Evolutionary conservation across 2,329 filamentous ascomycete genomes (phyloP).

Genomic region (Sporothrix brunneoviolacea): DNA sequence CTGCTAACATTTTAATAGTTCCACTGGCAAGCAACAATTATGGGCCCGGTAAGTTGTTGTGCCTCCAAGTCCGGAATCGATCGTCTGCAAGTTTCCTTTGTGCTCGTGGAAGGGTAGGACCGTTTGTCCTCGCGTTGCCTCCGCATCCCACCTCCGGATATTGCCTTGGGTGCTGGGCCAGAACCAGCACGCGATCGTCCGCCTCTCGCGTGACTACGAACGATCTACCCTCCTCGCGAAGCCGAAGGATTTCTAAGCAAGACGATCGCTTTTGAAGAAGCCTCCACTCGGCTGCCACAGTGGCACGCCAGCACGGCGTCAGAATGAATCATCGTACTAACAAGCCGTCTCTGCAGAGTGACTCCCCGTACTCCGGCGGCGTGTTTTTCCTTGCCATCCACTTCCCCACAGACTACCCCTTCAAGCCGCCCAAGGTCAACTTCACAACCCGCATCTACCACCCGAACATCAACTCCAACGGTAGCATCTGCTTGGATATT

Average conservation of each 20-base stretch:
- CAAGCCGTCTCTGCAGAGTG: conserved; percentile 52
- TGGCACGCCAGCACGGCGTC: no score
- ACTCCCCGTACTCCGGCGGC: conserved; percentile 95
- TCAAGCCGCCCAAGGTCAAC: conserved; percentile 99
- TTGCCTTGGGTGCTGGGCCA: no score
- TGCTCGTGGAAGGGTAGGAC: neutral
- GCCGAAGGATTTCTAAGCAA: no score
- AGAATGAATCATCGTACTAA: conserved; percentile 23
- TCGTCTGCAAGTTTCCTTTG: neutral
- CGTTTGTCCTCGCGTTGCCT: neutral
- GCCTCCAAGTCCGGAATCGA: neutral
- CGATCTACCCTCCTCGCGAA: no score
- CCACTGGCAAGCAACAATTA: conserved; percentile 99
- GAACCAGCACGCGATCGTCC: neutral
- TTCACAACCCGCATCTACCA: conserved; percentile 99
- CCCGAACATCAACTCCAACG: conserved; percentile 99
- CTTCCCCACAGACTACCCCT: conserved; percentile 99
- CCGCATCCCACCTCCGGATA: neutral
- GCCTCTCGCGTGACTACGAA: no score
- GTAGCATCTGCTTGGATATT: conserved; percentile 98
- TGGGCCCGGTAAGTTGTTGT: conserved; percentile 80
- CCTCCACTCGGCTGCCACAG: no score
- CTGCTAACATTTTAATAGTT: conserved; percentile 55
- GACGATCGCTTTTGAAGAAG: no score
- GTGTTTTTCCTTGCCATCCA: conserved; percentile 99